A percentile compares a stretch with the other conserved stretches of the same genome.
These are phyloP conservation scores for Ulota crispa DNA, from an alignment of 225 moss, liverwort and hornwort species.

Conservation along the genomic window DNA sequence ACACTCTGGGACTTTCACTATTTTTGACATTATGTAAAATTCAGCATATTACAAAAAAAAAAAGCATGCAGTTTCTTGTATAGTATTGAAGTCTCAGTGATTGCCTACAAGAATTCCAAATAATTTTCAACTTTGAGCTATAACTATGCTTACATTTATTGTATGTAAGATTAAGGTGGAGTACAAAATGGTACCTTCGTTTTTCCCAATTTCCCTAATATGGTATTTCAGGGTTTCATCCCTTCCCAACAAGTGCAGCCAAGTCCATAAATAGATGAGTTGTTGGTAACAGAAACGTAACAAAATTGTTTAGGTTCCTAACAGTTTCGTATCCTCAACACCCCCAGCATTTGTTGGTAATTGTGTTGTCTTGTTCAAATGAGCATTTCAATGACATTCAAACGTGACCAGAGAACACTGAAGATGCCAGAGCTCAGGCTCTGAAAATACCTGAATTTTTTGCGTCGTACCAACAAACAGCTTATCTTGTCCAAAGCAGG, in stretches of 20 bases:
- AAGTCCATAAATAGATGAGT: background rate
- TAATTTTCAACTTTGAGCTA: too few relatives aligned
- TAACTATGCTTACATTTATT: too few relatives aligned
- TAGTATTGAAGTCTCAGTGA: too few relatives aligned
- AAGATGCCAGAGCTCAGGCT: background rate
- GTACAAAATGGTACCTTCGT: too few relatives aligned
- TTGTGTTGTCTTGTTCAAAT: background rate
- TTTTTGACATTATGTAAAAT: too few relatives aligned
- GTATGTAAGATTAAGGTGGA: too few relatives aligned
- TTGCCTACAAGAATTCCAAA: too few relatives aligned
- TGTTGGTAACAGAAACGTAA: background rate
- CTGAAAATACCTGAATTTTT: conserved; percentile 43
- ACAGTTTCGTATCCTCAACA: background rate
- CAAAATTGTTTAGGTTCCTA: background rate
- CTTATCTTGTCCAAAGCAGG: conserved; percentile 28
- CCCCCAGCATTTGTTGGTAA: background rate
- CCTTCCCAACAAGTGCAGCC: background rate
- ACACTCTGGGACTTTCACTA: too few relatives aligned
- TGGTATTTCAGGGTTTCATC: background rate
- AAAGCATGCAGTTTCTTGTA: too few relatives aligned
- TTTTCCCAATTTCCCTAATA: too few relatives aligned
- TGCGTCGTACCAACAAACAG: conserved; percentile 47
- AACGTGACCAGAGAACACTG: background rate
- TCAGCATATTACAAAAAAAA: too few relatives aligned
- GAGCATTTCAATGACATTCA: background rate